phyloP scores from a whole-genome alignment of 225 moss, liverwort and hornwort genomes.

The Pseudisothecium myosuroides region DNA sequence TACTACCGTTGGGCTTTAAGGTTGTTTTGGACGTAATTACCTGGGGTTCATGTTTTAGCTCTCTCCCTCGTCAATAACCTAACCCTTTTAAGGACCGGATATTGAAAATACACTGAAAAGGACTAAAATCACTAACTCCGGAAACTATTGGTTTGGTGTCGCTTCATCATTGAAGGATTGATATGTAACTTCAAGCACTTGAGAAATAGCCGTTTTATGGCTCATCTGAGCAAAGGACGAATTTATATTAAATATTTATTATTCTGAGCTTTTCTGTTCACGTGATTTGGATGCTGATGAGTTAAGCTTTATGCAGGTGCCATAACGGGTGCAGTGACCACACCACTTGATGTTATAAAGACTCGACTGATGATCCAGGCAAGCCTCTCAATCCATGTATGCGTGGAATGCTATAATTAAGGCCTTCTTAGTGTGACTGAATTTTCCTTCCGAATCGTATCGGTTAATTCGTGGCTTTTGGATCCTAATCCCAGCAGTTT shows the following conservation, averaged over 20 bases:
- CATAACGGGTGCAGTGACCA: slow-evolving; percentile 93
- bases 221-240: background rate
- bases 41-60: background rate
- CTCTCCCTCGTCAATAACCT: background rate
- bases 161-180: background rate
- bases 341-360: slow-evolving; percentile 97
- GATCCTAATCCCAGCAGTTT: background rate
- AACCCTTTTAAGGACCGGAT: background rate
- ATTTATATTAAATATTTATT: background rate
- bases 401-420: background rate
- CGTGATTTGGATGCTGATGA: background rate
- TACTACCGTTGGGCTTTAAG: background rate
- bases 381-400: background rate
- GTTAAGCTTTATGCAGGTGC: slow-evolving; percentile 43
- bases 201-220: background rate
- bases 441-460: background rate
- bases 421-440: background rate
- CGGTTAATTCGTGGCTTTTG: background rate
- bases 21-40: background rate
- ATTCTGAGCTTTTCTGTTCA: background rate
- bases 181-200: background rate
- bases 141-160: background rate
- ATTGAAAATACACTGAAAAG: background rate
- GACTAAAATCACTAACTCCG: background rate
- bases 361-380: slow-evolving; percentile 95